Evolutionary conservation across 352 stramenopile species (phyloP), one percentile per base, ranked within the genome.

Genomic region (Elongisporangium anandrum): DNA sequence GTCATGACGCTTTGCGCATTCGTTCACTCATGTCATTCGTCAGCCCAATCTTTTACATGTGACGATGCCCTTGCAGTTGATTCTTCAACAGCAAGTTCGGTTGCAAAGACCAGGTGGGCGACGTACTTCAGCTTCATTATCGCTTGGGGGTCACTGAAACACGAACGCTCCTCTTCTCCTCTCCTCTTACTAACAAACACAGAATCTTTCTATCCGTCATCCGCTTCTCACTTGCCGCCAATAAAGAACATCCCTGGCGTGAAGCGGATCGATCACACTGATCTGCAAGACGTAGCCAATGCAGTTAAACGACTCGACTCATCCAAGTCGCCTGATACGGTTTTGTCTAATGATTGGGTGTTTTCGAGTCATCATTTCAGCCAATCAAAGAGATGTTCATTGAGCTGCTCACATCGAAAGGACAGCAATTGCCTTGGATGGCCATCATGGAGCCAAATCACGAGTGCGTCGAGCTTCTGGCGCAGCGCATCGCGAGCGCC

Each of bases 401-500:
- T 26, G 26, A 53, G 41, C 20, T 1, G 39, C n/a, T 55, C 9
- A 49, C 34, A 62, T 45, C 48, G 0, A 24, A 7, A 51, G 21
- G 29, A 39, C 10, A 26, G 2, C 9, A 23, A n/a, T 55, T 4
- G 26, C 20, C 13, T n/a, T 54, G 2, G 41, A 56, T 53, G 45
- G 38, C 6, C 23, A 54, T 39, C 6, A 53, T 21, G 22, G 51
- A 47, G 23, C 38, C 38, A 34, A 20, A 52, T 12, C 16, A 41
- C 20, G 57, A 29, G 20, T 20, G 21, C 6, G 23, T 19, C 2
- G 17, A 26, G 48, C 50, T 55, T 13, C 38, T 72, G 13, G 53
- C 60, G 38, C 19, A 41, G 57, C 65, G 56, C 49, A 49, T 72
- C 50, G 45, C 50, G 39, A 53, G 26, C 17, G 52, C 22, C 15